Evolutionary conservation across 305 asterid species (phyloP), one percentile per base, ranked within the genome.

Genomic region (Salvia sclarea): DNA sequence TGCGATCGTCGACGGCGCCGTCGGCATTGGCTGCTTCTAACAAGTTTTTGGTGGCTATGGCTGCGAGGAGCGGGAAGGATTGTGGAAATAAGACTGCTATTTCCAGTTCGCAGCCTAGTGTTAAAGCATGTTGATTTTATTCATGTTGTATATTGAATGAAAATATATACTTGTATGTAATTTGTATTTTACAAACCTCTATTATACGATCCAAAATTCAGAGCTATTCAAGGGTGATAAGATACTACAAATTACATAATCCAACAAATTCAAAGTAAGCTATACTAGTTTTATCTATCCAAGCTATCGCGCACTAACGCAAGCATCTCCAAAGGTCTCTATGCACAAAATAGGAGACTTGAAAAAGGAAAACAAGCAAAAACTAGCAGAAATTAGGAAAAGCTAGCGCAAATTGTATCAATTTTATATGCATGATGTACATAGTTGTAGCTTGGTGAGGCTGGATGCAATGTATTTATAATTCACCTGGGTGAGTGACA

Each of bases 21-120:
- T 2, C 21, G 12, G 6, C 40, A 24, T 14, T 44, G 18, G 4
- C 50, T 7, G 73, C 58, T 9, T 16, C 64, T 3, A 71, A 67
- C 67, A 82, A 73, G 85, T 84, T 90, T 71, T 70, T 86, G 90
- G 70, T 37, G 69, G 87, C 86, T 0, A 74, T 88, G 66, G 79
- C 80, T 20, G 68, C 73, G 50, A 86, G 96, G 79, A 80, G 14
- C n/a, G 91, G 82, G 40, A 84, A 78, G 7, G 89, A 88, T 60
- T 90, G 92, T 71, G 90, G 86, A 14, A 77, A 64, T 45, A 85
- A 76, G 64, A 66, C 44, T 47, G 70, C 45, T 28, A 75, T 57
- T 9, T 52, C 82, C 12, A 45, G 40, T 16, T 64, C 83, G 24
- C 70, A 63, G 7, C 81, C 80, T 16, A 61, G 64, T 9, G 78